Evolutionary conservation across 495 filamentous ascomycete genomes (phyloP).

Genomic region (Neurospora sp.): DNA sequence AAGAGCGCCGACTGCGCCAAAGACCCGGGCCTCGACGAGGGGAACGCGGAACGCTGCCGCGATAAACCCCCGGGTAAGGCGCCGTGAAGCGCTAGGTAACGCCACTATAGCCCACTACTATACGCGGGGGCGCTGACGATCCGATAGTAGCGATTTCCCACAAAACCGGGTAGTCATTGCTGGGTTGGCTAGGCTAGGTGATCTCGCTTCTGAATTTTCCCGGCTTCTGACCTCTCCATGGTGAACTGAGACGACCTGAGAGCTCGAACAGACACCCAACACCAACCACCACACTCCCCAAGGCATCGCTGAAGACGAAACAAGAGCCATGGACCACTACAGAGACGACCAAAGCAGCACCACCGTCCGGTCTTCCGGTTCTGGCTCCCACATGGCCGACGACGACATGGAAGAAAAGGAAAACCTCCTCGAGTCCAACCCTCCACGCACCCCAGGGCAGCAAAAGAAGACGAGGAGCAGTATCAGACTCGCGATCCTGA

Average conservation of each 20-base stretch:
- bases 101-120: no score
- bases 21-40: no score
- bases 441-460: no score
- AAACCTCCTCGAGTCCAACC: neutral
- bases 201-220: no score
- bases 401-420: neutral
- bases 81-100: no score
- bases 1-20: neutral
- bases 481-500: neutral
- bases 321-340: neutral
- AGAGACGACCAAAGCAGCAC: constrained; percentile 2
- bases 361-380: neutral
- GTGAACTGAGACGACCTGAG: neutral
- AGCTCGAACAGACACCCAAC: neutral
- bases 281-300: no score
- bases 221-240: no score
- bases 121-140: neutral
- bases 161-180: neutral
- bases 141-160: neutral
- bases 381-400: neutral
- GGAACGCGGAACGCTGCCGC: no score
- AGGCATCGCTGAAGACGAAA: no score
- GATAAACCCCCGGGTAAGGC: no score
- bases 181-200: neutral
- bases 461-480: neutral